These are phyloP conservation scores for Zygotorulaspora mrakii DNA, from an alignment of 1,139 yeast genomes.

Conservation along the genomic window DNA sequence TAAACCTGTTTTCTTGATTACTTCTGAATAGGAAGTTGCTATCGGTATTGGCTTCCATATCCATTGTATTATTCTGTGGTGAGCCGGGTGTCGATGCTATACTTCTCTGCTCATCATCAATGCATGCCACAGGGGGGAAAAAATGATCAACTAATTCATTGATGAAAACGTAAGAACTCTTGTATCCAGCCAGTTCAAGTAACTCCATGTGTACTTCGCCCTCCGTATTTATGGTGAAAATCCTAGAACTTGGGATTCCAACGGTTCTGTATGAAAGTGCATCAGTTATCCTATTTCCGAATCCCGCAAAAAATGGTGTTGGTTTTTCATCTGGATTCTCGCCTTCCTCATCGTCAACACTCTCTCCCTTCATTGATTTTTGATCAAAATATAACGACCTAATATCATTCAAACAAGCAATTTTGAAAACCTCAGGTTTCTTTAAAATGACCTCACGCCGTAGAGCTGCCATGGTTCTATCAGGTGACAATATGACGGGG, in stretches of 20 bases:
- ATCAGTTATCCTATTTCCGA: constrained; percentile 95
- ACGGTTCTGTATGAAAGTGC: constrained; percentile 93
- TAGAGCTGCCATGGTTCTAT: constrained; percentile 93
- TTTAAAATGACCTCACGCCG: constrained; percentile 86
- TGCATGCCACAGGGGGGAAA: constrained; percentile 76
- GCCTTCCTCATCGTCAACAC: constrained; percentile 14
- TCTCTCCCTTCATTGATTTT: constrained; percentile 13
- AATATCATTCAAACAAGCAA: constrained; percentile 92
- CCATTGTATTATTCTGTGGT: constrained; percentile 24
- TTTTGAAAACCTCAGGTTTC: constrained; percentile 95
- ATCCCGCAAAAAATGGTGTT: constrained; percentile 90
- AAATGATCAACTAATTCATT: constrained; percentile 95
- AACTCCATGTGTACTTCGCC: constrained; percentile 98
- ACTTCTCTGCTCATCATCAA: constrained; percentile 35
- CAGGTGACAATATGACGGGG: constrained; percentile 94
- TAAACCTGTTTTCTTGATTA: constrained; percentile 58
- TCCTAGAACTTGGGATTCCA: constrained; percentile 89
- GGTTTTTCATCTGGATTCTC: constrained; percentile 26
- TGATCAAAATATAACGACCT: constrained; percentile 51
- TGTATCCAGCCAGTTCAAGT: constrained; percentile 88
- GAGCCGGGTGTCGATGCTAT: constrained; percentile 34
- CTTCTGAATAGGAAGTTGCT: constrained; percentile 36
- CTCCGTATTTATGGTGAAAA: constrained; percentile 92
- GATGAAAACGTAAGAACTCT: constrained; percentile 80
- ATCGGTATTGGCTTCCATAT: constrained; percentile 35